A percentile compares a stretch with the other conserved stretches of the same genome.
Conservation (phyloP, 208 protist species). For the Crithidia bombi region DNA sequence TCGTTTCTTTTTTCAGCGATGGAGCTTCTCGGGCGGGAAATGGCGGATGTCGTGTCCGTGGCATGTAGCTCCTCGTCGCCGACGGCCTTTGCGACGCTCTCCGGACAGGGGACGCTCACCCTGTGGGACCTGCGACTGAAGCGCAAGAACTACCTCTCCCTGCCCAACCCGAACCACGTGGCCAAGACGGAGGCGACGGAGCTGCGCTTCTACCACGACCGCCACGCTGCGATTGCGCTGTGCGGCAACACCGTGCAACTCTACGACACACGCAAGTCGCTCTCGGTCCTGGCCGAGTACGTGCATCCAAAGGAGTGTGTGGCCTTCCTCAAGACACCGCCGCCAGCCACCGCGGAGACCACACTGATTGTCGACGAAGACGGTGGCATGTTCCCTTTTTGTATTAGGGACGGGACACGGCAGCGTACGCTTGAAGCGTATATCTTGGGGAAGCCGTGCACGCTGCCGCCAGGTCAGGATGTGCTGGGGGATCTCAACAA, state of each 20-base stretch:
- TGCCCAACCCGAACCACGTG: constrained; percentile 22
- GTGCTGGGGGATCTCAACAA: constrained; percentile 58
- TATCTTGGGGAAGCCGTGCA: constrained; percentile 44
- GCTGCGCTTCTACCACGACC: constrained; percentile 46
- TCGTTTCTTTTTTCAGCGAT: constrained; percentile 36
- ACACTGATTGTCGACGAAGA: constrained; percentile 69
- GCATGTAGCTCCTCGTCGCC: constrained; percentile 25
- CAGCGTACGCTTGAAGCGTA: constrained; percentile 29
- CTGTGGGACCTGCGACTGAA: constrained; percentile 67
- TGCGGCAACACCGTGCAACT: constrained; percentile 44
- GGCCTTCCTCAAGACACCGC: constrained; percentile 26
- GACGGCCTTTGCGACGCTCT: constrained; percentile 59
- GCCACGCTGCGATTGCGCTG: constrained; percentile 51
- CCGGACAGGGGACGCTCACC: constrained; percentile 37
- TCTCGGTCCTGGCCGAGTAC: constrained; percentile 32
- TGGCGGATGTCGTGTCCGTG: constrained; percentile 55
- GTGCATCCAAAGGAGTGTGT: constrained; percentile 51
- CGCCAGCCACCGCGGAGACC: constrained; percentile 14
- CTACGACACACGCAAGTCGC: constrained; percentile 52
- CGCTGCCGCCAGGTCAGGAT: constrained; percentile 3
- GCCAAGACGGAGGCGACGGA: constrained; percentile 44
- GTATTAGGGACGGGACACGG: constrained; percentile 25
- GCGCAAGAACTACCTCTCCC: constrained; percentile 43
- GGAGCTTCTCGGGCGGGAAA: constrained; percentile 50
- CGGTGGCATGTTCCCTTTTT: constrained; percentile 58